Evolutionary conservation across 768 basidiomycete genomes (phyloP), one percentile per base, ranked within the genome.

Genomic region (Boletus coccyginus): DNA sequence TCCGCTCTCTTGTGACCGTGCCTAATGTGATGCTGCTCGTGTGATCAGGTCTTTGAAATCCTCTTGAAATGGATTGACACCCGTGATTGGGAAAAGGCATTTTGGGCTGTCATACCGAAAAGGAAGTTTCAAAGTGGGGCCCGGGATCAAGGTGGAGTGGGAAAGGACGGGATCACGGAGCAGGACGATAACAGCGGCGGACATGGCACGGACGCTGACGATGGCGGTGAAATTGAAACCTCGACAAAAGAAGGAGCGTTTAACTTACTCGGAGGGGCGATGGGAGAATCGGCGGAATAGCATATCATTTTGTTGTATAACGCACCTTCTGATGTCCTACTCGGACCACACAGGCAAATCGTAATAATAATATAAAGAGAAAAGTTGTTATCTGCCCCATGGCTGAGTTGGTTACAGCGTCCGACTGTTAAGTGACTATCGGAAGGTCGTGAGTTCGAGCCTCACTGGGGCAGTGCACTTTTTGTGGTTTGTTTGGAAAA

Each of bases 71-170:
- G 93, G 90, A 81, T 88, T n/a, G 90, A 92, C 66, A 85, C 81
- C 14, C 80, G 82, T 58, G 80, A 88, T 63, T 99, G 97, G 97
- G 85, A 90, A 66, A 72, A 83, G 53, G 92, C 97, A 0, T 81
- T 99, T 50, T 83, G 90, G 66, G 78, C 83, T n/a, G 91, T 96
- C 49, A 90, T 99, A 52, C 97, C 97, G 0, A 88, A 86, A 65
- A 81, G 97, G 52, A 99, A 99, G 72, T 93, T 96, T 62, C 79
- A 84, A 44, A 67, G 74, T 45, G 55, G 39, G 3, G 60, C 48
- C 9, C 62, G 50, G 38, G 53, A 47, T n/a, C 60, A 61, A 47
- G 51, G 48, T 21, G 63, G 61, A 40, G 58, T 51, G 12, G 68
- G 8, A 33, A 42, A 38, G 19, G 42, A 50, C 7, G 39, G 10